Percentiles rank a stretch among this genome's conserved stretches.
phyloP scores from a whole-genome alignment of 129 eudicot species.

The Solidago caesia region DNA sequence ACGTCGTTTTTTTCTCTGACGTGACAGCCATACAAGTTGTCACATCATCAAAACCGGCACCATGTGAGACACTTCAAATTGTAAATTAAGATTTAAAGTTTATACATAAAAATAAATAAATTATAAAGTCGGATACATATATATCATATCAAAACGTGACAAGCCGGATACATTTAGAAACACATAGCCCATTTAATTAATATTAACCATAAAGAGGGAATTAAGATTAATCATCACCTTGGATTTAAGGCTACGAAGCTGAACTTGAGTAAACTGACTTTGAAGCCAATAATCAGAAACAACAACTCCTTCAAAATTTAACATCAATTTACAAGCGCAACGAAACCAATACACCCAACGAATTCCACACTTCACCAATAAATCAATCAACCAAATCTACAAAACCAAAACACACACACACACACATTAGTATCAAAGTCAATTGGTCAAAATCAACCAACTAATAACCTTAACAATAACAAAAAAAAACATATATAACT shows the following conservation, averaged over 20 bases:
- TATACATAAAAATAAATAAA: no score
- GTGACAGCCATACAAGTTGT: no score
- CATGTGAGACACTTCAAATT: no score
- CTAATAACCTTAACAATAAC: neutral
- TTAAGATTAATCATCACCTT: slow-evolving; percentile 38
- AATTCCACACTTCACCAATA: neutral
- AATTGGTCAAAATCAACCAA: neutral
- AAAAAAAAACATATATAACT: neutral
- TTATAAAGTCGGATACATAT: no score
- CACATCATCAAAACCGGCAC: no score
- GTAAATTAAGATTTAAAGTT: no score
- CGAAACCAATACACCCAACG: neutral
- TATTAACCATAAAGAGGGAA: neutral
- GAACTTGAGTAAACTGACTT: slow-evolving; percentile 88
- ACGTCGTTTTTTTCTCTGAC: no score
- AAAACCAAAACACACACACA: neutral
- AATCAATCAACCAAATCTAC: slow-evolving; percentile 12
- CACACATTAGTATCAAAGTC: neutral
- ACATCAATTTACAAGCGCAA: slow-evolving; percentile 48
- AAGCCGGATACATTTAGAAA: no score
- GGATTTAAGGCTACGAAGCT: slow-evolving; percentile 75
- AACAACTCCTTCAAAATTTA: slow-evolving; percentile 77
- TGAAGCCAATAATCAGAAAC: slow-evolving; percentile 93
- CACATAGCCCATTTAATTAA: neutral
- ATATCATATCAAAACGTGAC: no score